A percentile compares a stretch with the other conserved stretches of the same genome.
These are phyloP conservation scores for Saccharomycopsis sp. DNA, from an alignment of 805 yeast genomes.

Conservation along the genomic window DNA sequence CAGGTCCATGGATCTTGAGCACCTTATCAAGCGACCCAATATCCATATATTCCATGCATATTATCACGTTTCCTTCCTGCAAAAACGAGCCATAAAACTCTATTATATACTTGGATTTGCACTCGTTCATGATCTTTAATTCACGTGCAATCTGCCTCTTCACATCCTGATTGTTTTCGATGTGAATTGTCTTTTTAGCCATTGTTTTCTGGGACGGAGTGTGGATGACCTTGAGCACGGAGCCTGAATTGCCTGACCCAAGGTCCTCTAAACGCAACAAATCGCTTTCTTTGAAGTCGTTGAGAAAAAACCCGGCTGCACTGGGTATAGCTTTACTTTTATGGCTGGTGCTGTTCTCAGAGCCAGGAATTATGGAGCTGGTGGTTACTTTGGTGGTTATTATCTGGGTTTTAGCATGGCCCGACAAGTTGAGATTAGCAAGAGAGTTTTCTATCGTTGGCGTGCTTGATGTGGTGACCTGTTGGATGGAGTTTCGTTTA, in stretches of 20 bases:
- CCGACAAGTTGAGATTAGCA: constrained; percentile 7
- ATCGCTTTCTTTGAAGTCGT: constrained; percentile 53
- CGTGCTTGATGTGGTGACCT: constrained; percentile 16
- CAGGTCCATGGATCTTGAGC: constrained; percentile 50
- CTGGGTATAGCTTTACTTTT: neutral
- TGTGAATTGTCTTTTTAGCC: constrained; percentile 85
- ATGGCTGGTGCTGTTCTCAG: neutral
- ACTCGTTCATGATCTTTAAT: constrained; percentile 83
- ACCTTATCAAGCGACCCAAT: constrained; percentile 89
- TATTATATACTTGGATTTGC: constrained; percentile 75
- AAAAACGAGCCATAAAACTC: constrained; percentile 89
- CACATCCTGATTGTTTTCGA: constrained; percentile 73
- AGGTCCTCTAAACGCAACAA: constrained; percentile 66
- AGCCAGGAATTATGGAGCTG: constrained; percentile 7
- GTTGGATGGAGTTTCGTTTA: constrained; percentile 15
- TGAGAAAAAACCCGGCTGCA: constrained; percentile 15
- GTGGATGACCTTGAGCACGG: constrained; percentile 83
- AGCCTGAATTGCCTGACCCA: constrained; percentile 94
- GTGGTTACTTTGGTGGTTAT: constrained; percentile 18
- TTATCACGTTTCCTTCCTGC: constrained; percentile 40
- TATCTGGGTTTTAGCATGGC: constrained; percentile 15
- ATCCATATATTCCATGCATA: constrained; percentile 95
- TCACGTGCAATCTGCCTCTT: constrained; percentile 85
- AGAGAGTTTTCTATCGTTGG: constrained; percentile 4
- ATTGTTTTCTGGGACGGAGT: constrained; percentile 80